Evolutionary conservation across 352 stramenopile species (phyloP).

Genomic region (Phytophthora citrophthora): DNA sequence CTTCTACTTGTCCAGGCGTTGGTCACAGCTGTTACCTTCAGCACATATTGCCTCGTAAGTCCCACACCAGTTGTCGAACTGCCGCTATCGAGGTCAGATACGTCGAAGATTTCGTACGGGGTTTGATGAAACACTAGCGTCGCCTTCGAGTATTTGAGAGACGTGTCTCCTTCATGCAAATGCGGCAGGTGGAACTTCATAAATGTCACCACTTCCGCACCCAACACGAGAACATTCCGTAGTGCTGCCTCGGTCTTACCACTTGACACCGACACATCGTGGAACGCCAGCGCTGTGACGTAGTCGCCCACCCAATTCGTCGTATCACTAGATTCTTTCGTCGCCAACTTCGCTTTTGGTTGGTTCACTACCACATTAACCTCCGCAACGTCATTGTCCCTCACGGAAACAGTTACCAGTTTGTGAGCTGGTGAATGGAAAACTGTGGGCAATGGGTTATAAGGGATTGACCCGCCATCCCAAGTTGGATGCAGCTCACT

Average conservation of each 20-base stretch:
- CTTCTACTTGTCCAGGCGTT: constrained; percentile 51
- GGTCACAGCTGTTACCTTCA: constrained; percentile 56
- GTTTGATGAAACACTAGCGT: constrained; percentile 59
- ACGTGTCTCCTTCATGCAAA: constrained; percentile 55
- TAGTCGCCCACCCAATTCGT: constrained; percentile 65
- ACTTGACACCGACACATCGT: constrained; percentile 53
- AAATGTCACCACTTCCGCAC: constrained; percentile 46
- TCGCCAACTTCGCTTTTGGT: constrained; percentile 36
- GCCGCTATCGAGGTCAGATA: constrained; percentile 27
- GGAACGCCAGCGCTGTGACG: constrained; percentile 54
- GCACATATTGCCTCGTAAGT: constrained; percentile 54
- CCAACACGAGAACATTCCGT: constrained; percentile 57
- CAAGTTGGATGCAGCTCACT: constrained; percentile 33
- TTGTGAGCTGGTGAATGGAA: constrained; percentile 54
- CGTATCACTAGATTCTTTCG: constrained; percentile 50
- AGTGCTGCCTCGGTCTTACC: constrained; percentile 24
- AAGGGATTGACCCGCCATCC: constrained; percentile 46
- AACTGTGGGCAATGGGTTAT: constrained; percentile 65
- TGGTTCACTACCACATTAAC: constrained; percentile 53
- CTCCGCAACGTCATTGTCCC: constrained; percentile 54
- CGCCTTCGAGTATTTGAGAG: constrained; percentile 38
- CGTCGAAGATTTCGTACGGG: constrained; percentile 75
- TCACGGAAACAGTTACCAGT: constrained; percentile 54
- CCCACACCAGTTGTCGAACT: constrained; percentile 12
- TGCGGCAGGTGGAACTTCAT: constrained; percentile 76